Conservation (phyloP, 495 filamentous ascomycete genomes). For the Jackrogersella multiformis region DNA sequence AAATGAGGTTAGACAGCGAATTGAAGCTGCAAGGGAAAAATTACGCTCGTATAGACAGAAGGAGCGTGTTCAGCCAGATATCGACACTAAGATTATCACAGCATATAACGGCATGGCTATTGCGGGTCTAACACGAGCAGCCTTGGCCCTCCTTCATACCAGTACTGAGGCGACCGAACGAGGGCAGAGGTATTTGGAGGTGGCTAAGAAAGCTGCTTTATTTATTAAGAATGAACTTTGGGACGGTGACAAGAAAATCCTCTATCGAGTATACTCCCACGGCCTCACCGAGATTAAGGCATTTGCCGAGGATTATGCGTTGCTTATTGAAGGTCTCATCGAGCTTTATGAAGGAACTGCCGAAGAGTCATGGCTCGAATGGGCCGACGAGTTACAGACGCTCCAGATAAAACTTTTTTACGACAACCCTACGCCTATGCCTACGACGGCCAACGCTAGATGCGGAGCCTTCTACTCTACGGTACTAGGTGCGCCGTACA, state of each 20-base stretch:
- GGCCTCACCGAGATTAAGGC: constrained; percentile 74
- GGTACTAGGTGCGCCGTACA: constrained; percentile 68
- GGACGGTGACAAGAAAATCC: constrained; percentile 65
- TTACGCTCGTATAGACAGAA: constrained; percentile 77
- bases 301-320: constrained; percentile 97
- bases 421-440: constrained; percentile 51
- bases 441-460: constrained; percentile 41
- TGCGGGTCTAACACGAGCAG: constrained; percentile 77
- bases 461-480: constrained; percentile 90
- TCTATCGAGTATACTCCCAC: constrained; percentile 82
- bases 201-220: constrained; percentile 72
- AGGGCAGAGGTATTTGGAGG: constrained; percentile 63
- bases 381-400: constrained; percentile 81
- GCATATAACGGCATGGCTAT: constrained; percentile 93
- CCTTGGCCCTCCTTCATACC: constrained; percentile 68
- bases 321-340: constrained; percentile 82
- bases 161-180: constrained; percentile 62
- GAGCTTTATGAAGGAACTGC: constrained; percentile 90
- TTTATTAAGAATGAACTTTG: constrained; percentile 86
- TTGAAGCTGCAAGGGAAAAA: constrained; percentile 73
- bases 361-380: constrained; percentile 79
- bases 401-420: constrained; percentile 74
- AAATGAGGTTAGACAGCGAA: constrained; percentile 75
- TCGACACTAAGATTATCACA: constrained; percentile 92
- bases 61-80: constrained; percentile 78